Evolutionary conservation across 2,329 filamentous ascomycete species (phyloP), one percentile per base, ranked within the genome.

Genomic region (Alternaria burnsii): DNA sequence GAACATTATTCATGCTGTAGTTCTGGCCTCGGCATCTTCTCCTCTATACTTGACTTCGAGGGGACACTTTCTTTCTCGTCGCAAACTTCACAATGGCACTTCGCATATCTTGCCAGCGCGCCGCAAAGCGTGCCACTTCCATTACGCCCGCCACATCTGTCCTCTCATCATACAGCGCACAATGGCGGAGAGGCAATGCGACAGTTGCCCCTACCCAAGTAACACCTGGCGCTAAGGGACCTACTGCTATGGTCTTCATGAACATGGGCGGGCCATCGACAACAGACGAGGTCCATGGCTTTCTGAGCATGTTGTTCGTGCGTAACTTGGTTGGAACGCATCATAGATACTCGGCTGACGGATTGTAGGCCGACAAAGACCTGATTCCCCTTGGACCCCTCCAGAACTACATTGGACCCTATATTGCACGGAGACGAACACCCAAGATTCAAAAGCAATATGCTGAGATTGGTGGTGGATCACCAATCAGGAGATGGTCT

Each of bases 391-490:
- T 99, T 1, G 95, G 95, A 20, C 90, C 91, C 51, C 84, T 98
- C 34, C 95, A 99, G 81, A 88, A 87, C 72, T 98, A 98, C 78
- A 83, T 99, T 32, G 95, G 94, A 2, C 93, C 93, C 16, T 83
- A 97, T 51, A 94, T 99, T 68, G 91, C 94, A 20, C 87, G 86
- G 53, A 88, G 94, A 70, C 87, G 95, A 75, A 99, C 95, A 1
- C 94, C 95, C 28, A 99, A 98, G 82, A 99, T 99, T 65, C 86
- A 96, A 79, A 91, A 97, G 77, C 96, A 99, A 78, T 99, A 99
- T 77, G 87, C 91, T 18, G 93, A 90, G 56, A 99, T 99, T 75
- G 95, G 95, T 60, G 95, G 95, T 63, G 95, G 95, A n/a, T 98
- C 94, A 20, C 95, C 95, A 2, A 99, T 99, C 77, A 89, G 94